These are phyloP conservation scores for Penicillium italicum DNA, from an alignment of 2,329 filamentous ascomycete genomes.

Conservation along the genomic window DNA sequence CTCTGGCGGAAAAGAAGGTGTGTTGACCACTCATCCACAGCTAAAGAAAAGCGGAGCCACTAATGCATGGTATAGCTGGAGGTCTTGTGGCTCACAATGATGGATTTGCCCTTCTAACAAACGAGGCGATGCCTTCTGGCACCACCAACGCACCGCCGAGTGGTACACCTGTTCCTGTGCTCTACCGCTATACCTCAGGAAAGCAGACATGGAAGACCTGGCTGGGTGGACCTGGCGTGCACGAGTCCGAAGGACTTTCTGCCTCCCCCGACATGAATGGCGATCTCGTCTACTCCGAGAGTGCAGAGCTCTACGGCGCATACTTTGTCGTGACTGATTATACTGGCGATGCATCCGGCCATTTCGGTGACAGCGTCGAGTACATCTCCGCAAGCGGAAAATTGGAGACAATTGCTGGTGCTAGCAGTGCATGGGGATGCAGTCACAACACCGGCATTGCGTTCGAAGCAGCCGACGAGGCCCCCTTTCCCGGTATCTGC, in stretches of 20 bases:
- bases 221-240: conserved; percentile 56
- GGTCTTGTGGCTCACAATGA: conserved; percentile 61
- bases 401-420: conserved; percentile 51
- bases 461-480: conserved; percentile 57
- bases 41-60: neutral
- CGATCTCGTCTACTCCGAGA: conserved; percentile 58
- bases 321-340: conserved; percentile 62
- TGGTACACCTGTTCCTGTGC: conserved; percentile 51
- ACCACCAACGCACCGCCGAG: conserved; percentile 49
- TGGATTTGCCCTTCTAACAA: conserved; percentile 61
- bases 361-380: conserved; percentile 57
- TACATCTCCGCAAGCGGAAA: conserved; percentile 50
- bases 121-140: conserved; percentile 52
- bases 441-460: conserved; percentile 64
- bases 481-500: conserved; percentile 58
- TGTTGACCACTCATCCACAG: neutral
- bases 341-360: conserved; percentile 52
- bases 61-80: conserved; percentile 40
- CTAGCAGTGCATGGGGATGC: conserved; percentile 58
- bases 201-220: conserved; percentile 57
- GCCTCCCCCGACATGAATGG: conserved; percentile 60
- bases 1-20: conserved; percentile 53
- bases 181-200: conserved; percentile 58
- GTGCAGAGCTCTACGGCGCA: conserved; percentile 56
- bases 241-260: conserved; percentile 45